Conservation (phyloP, 1,284 basidiomycete species). For the Ganoderma lucidum region DNA sequence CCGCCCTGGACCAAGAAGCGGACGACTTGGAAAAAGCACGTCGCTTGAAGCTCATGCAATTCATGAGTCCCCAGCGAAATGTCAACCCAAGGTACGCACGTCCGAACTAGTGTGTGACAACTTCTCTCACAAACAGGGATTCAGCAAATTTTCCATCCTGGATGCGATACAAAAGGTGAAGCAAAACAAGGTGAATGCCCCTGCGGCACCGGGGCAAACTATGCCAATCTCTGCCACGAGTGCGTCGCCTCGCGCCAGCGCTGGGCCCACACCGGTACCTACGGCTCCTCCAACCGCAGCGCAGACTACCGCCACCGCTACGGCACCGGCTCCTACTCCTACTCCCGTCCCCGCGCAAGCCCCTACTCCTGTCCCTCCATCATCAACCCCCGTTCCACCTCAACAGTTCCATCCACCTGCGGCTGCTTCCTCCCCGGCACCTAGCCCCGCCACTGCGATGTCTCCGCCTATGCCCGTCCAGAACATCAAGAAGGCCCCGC, state of each 20-base stretch:
- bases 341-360: conserved; percentile 21
- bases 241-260: conserved; percentile 17
- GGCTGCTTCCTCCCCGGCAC: conserved; percentile 26
- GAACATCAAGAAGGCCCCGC: conserved; percentile 26
- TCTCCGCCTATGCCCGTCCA: conserved; percentile 26
- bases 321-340: conserved; percentile 23
- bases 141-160: conserved; percentile 29
- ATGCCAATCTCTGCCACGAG: conserved; percentile 11
- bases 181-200: conserved; percentile 21
- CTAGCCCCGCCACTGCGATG: conserved; percentile 30
- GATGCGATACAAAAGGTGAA: conserved; percentile 26
- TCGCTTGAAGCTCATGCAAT: conserved; percentile 75
- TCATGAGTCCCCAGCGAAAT: conserved; percentile 70
- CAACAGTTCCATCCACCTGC: conserved; percentile 29
- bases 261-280: conserved; percentile 6
- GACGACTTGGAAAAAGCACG: conserved; percentile 76
- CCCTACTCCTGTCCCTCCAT: conserved; percentile 29
- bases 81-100: conserved; percentile 54
- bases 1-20: conserved; percentile 69
- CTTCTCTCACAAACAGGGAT: background rate
- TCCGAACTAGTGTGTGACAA: background rate
- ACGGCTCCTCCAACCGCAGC: conserved; percentile 17
- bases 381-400: conserved; percentile 29
- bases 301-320: conserved; percentile 27
- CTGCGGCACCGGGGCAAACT: conserved; percentile 9